phyloP scores from a whole-genome alignment of 169 alveolate species.

The Cyclospora cayetanensis region DNA sequence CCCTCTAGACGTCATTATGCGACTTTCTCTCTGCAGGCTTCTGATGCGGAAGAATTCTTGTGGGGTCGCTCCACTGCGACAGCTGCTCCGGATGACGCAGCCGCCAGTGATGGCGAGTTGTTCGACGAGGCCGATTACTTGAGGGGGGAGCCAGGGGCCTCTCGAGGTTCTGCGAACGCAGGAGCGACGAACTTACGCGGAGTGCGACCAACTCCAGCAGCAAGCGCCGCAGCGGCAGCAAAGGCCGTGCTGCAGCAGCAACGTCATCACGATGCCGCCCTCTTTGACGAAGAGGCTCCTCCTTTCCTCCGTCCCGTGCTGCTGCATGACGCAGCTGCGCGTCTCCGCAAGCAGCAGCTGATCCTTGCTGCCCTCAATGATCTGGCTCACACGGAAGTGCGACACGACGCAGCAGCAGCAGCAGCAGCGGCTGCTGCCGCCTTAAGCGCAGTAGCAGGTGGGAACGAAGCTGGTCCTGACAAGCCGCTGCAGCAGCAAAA shows the following conservation, averaged over 20 bases:
- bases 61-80: conserved; percentile 9
- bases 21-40: neutral
- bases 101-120: conserved; percentile 19
- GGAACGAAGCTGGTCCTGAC: neutral
- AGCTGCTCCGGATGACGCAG: neutral
- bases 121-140: conserved; percentile 47
- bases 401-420: conserved; percentile 36
- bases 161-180: neutral
- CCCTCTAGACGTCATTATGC: no score
- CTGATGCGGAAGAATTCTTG: conserved; percentile 49
- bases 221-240: conserved; percentile 26
- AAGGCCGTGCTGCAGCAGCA: conserved; percentile 36
- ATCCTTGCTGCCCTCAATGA: conserved; percentile 57
- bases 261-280: neutral
- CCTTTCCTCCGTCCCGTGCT: conserved; percentile 50
- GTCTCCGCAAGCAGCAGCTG: conserved; percentile 55
- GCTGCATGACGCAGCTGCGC: conserved; percentile 59
- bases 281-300: conserved; percentile 48
- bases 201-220: neutral
- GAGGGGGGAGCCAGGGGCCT: neutral
- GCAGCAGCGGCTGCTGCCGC: conserved; percentile 16
- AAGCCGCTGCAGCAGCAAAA: neutral
- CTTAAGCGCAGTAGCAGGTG: neutral
- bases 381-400: conserved; percentile 52
- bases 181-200: neutral